A percentile compares a stretch with the other conserved stretches of the same genome.
phyloP scores from a whole-genome alignment of 805 yeast species.

The Tetrapisispora taiwanensis region DNA sequence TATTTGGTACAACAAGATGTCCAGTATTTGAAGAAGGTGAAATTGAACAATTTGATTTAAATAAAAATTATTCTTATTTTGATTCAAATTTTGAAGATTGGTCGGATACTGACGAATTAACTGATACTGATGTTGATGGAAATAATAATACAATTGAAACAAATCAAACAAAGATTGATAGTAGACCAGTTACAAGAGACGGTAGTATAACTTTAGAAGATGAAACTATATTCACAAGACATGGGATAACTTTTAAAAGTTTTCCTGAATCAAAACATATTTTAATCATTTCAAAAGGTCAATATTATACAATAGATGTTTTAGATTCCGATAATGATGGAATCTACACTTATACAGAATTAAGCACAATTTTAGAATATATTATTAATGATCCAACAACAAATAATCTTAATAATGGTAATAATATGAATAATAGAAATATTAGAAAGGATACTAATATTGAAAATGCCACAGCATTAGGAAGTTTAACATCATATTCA shows the following conservation, averaged over 20 bases:
- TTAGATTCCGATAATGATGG: slow-evolving; percentile 58
- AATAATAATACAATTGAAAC: not conserved
- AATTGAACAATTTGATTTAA: slow-evolving; percentile 27
- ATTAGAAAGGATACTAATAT: slow-evolving; percentile 40
- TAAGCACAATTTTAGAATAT: slow-evolving; percentile 52
- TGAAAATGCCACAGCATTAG: slow-evolving; percentile 58
- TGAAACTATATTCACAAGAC: slow-evolving; percentile 5
- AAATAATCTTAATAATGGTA: not conserved
- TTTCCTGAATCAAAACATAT: slow-evolving; percentile 60
- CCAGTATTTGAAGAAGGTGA: slow-evolving; percentile 32
- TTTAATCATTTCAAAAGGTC: slow-evolving; percentile 67
- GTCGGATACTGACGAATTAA: not conserved
- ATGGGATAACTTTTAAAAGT: slow-evolving; percentile 67
- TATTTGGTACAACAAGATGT: slow-evolving; percentile 60
- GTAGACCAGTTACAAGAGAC: slow-evolving; percentile 7
- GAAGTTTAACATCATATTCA: slow-evolving; percentile 80
- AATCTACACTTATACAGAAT: slow-evolving; percentile 54
- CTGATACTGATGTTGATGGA: not conserved
- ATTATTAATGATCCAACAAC: slow-evolving; percentile 53
- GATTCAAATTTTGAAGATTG: slow-evolving; percentile 34
- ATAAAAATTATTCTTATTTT: slow-evolving; percentile 37
- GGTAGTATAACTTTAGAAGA: slow-evolving; percentile 3
- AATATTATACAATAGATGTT: slow-evolving; percentile 81
- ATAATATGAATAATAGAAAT: not conserved
- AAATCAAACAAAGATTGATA: slow-evolving; percentile 1